Evolutionary conservation across 768 basidiomycete genomes (phyloP).

Genomic region (Mycena leptocephala): DNA sequence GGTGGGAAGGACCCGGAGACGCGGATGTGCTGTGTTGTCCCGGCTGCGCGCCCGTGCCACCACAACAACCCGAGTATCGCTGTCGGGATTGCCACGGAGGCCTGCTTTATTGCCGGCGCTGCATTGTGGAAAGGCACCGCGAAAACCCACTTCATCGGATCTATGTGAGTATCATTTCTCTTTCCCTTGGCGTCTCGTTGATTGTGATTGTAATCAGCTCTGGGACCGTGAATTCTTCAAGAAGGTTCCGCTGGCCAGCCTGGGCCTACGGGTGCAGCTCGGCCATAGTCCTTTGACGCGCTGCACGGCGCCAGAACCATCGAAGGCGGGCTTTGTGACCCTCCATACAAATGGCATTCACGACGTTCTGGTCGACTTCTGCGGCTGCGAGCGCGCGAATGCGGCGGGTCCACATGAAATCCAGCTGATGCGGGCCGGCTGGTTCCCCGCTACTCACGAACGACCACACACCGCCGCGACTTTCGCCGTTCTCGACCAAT

Average conservation of each 20-base stretch:
- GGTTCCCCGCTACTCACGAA: conserved; percentile 11
- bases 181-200: not conserved
- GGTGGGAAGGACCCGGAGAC: too few species aligned
- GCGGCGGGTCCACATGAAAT: not conserved
- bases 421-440: not conserved
- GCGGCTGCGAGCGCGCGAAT: not conserved
- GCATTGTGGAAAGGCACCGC: not conserved
- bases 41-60: too few species aligned
- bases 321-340: not conserved
- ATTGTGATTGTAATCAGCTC: too few species aligned
- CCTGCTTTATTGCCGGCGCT: not conserved
- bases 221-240: not conserved
- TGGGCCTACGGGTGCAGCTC: not conserved
- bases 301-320: not conserved
- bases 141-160: not conserved
- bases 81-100: not conserved
- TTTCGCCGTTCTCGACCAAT: too few species aligned
- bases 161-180: not conserved
- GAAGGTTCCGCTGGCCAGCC: not conserved
- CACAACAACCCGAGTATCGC: not conserved
- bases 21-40: too few species aligned
- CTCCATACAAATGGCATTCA: too few species aligned
- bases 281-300: not conserved
- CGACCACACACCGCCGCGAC: conserved; percentile 7
- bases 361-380: too few species aligned